phyloP scores from a whole-genome alignment of 1,284 basidiomycete species.

The Lignosus rhinocerotis region DNA sequence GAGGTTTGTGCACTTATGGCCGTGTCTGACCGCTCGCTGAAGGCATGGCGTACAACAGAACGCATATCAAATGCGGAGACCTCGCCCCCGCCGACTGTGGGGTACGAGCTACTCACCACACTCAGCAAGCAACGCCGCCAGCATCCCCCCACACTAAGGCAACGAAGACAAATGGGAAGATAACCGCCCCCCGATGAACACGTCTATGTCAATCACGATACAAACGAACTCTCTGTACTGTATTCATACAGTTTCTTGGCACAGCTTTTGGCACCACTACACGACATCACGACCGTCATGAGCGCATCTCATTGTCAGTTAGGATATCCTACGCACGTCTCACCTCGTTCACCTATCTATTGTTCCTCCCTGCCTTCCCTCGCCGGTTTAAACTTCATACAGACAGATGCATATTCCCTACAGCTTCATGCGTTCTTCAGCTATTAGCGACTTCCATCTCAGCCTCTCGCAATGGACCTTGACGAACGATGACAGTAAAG shows the following conservation, averaged over 20 bases:
- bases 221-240: background rate
- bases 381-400: background rate
- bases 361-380: background rate
- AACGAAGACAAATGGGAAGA: conserved; percentile 20
- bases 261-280: background rate
- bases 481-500: conserved; percentile 9
- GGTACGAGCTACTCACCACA: conserved; percentile 38
- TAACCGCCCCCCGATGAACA: conserved; percentile 12
- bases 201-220: conserved; percentile 7
- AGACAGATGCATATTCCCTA: background rate
- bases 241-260: conserved; percentile 7
- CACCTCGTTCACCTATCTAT: conserved; percentile 4
- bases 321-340: conserved; percentile 1
- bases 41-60: conserved; percentile 40
- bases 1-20: conserved; percentile 43
- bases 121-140: conserved; percentile 7
- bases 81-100: conserved; percentile 78
- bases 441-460: conserved; percentile 1
- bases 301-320: conserved; percentile 3
- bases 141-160: conserved; percentile 15
- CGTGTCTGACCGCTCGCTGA: conserved; percentile 1
- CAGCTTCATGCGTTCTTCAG: background rate
- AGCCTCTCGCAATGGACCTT: conserved; percentile 10
- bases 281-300: conserved; percentile 18
- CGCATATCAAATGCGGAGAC: conserved; percentile 84